These are phyloP conservation scores for Sporopachydermia lactativora DNA, from an alignment of 805 yeast species.

Conservation along the genomic window DNA sequence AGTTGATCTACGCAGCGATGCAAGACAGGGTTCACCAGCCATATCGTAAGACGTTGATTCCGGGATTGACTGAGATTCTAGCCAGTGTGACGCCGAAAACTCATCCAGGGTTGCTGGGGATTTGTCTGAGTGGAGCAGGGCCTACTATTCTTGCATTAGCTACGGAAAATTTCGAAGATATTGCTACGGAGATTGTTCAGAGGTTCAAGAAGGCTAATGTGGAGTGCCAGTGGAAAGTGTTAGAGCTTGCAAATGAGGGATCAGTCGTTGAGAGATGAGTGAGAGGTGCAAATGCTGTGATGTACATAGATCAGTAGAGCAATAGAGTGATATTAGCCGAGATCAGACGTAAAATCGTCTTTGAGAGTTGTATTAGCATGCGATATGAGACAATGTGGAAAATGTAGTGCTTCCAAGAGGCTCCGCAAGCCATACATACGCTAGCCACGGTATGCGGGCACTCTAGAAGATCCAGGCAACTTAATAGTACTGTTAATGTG, in stretches of 20 bases:
- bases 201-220: constrained; percentile 55
- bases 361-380: too few relatives aligned
- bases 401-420: too few relatives aligned
- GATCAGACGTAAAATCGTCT: too few relatives aligned
- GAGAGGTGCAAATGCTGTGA: too few relatives aligned
- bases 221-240: constrained; percentile 66
- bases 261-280: constrained; percentile 27
- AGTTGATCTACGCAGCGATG: constrained; percentile 85
- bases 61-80: constrained; percentile 77
- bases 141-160: constrained; percentile 94
- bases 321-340: too few relatives aligned
- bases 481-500: too few relatives aligned
- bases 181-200: constrained; percentile 61
- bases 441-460: too few relatives aligned
- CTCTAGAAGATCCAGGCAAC: too few relatives aligned
- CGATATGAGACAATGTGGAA: too few relatives aligned
- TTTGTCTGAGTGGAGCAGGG: constrained; percentile 95
- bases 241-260: constrained; percentile 82
- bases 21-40: constrained; percentile 96
- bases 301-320: too few relatives aligned
- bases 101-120: constrained; percentile 80
- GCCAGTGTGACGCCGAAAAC: constrained; percentile 66
- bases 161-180: constrained; percentile 70
- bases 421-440: too few relatives aligned
- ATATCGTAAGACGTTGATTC: constrained; percentile 83